phyloP scores from a whole-genome alignment of 331 rosid species.

The Malus hybrid region DNA sequence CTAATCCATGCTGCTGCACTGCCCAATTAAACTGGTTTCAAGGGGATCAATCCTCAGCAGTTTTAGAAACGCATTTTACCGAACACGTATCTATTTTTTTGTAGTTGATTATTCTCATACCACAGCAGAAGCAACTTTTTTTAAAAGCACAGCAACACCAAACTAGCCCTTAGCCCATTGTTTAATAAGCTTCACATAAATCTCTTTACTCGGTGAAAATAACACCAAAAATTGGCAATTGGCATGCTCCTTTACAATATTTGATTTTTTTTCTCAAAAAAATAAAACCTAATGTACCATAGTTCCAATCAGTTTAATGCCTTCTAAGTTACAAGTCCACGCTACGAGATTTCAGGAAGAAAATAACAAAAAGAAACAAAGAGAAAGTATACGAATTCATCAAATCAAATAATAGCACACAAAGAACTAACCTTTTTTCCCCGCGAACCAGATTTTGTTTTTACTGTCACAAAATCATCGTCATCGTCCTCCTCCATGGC shows the following conservation, averaged over 20 bases:
- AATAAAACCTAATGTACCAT: too few relatives aligned
- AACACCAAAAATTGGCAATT: not conserved
- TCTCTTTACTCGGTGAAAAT: not conserved
- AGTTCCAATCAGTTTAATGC: too few relatives aligned
- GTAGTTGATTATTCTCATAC: too few relatives aligned
- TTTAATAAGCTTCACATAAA: not conserved
- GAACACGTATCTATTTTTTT: too few relatives aligned
- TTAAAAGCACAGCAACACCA: too few relatives aligned
- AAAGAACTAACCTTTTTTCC: constrained; percentile 24
- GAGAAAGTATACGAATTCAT: not conserved
- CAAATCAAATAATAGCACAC: not conserved
- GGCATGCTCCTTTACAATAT: not conserved
- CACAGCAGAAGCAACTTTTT: too few relatives aligned
- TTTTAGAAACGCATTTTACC: too few relatives aligned
- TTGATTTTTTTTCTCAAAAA: not conserved
- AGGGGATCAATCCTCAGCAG: not conserved
- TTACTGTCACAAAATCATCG: constrained; percentile 21
- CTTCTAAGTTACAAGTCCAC: too few relatives aligned
- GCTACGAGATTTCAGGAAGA: not conserved
- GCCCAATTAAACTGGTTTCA: not conserved
- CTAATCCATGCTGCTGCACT: not conserved
- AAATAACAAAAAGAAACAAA: not conserved
- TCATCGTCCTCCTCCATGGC: constrained; percentile 6
- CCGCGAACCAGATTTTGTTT: constrained; percentile 22
- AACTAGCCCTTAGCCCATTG: not conserved